Evolutionary conservation across 2,329 filamentous ascomycete genomes (phyloP).

Genomic region (Sporothrix humicola): DNA sequence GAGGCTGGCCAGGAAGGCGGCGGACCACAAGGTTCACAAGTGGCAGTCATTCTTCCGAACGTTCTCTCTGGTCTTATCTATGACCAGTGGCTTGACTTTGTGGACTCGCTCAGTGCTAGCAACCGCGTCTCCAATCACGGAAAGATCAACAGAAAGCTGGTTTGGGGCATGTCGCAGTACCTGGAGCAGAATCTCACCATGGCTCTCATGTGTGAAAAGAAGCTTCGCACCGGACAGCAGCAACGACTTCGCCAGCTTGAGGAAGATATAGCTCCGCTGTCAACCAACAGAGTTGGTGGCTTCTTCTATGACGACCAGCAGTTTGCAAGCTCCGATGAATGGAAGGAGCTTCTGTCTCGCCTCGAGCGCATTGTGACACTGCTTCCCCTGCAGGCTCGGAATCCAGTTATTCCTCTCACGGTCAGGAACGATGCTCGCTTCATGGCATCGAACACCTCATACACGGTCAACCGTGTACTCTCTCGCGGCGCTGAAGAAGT

Average conservation of each 20-base stretch:
- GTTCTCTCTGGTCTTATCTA: constrained; percentile 40
- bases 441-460: background rate
- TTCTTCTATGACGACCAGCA: constrained; percentile 1
- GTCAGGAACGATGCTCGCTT: background rate
- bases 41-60: constrained; percentile 31
- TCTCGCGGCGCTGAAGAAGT: background rate
- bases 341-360: constrained; percentile 45
- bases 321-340: constrained; percentile 38
- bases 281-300: background rate
- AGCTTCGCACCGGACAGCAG: constrained; percentile 28
- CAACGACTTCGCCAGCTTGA: background rate
- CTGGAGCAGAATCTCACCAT: constrained; percentile 48
- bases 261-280: background rate
- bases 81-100: constrained; percentile 48
- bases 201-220: constrained; percentile 22
- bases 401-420: background rate
- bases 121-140: background rate
- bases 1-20: background rate
- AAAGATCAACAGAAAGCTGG: constrained; percentile 37
- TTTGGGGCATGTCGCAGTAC: constrained; percentile 43
- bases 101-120: constrained; percentile 42
- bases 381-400: constrained; percentile 35
- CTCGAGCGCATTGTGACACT: constrained; percentile 42
- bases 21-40: background rate
- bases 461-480: background rate